Evolutionary conservation across 78 protist species (phyloP).

Genomic region (Dictyostelium purpureum): DNA sequence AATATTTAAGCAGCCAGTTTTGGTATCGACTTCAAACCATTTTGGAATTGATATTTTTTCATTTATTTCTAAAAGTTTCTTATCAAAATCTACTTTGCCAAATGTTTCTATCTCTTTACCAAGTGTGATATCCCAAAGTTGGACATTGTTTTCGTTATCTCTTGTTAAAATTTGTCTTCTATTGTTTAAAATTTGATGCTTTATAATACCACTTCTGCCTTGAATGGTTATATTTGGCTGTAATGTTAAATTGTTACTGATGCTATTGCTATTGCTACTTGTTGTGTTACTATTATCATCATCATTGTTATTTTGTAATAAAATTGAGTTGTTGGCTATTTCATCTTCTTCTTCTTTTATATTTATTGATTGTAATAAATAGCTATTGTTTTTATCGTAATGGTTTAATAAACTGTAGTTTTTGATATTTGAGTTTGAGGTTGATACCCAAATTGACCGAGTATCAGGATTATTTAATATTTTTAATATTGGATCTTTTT

Average conservation of each 20-base stretch:
- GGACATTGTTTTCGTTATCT: constrained; percentile 23
- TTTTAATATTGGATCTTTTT: constrained; percentile 1
- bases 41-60: constrained; percentile 36
- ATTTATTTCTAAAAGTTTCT: not conserved
- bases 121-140: constrained; percentile 61
- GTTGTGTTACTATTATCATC: not conserved
- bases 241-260: not conserved
- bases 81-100: constrained; percentile 70
- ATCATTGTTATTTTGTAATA: not conserved
- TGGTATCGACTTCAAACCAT: constrained; percentile 52
- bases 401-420: not conserved
- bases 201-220: constrained; percentile 65
- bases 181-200: constrained; percentile 53
- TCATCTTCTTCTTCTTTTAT: not conserved
- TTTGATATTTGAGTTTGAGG: constrained; percentile 32
- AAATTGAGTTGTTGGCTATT: too few relatives aligned
- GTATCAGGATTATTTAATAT: not conserved
- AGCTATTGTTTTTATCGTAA: not conserved
- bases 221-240: not conserved
- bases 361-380: not conserved
- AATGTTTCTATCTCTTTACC: constrained; percentile 20
- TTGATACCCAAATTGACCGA: constrained; percentile 52
- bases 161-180: constrained; percentile 41
- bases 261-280: not conserved
- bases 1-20: constrained; percentile 55